Percentiles rank a stretch among this genome's conserved stretches.
These are phyloP conservation scores for Fusarium armeniacum DNA, from an alignment of 2,329 filamentous ascomycete genomes.

Conservation along the genomic window DNA sequence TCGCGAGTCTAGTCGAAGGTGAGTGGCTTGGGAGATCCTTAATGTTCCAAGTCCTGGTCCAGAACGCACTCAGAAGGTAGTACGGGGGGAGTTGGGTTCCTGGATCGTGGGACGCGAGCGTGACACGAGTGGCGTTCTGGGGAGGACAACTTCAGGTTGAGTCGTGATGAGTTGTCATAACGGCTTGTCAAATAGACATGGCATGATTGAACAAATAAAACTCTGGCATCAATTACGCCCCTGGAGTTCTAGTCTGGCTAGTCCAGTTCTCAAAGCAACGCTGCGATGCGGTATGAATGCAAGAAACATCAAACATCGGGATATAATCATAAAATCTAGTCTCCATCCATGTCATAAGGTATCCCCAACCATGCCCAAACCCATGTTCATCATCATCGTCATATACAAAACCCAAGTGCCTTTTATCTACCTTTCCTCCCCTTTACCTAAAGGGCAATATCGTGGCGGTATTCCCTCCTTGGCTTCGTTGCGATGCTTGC, in stretches of 20 bases:
- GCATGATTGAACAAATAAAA: neutral
- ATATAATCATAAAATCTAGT: conserved; percentile 48
- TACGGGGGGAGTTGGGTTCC: conserved; percentile 29
- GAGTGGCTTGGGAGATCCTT: conserved; percentile 25
- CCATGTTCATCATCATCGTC: conserved; percentile 43
- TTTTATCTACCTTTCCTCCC: conserved; percentile 14
- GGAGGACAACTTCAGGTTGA: conserved; percentile 28
- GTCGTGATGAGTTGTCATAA: conserved; percentile 1
- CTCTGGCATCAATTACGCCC: neutral
- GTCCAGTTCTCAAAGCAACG: neutral
- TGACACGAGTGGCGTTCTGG: conserved; percentile 23
- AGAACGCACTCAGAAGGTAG: conserved; percentile 16
- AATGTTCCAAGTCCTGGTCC: conserved; percentile 35
- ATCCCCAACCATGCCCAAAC: conserved; percentile 31
- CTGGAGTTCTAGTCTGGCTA: neutral
- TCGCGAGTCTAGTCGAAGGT: conserved; percentile 27
- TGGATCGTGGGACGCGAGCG: conserved; percentile 43
- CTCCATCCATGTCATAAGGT: conserved; percentile 44
- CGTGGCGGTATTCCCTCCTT: conserved; percentile 51
- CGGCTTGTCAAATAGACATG: neutral
- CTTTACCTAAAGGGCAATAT: conserved; percentile 55
- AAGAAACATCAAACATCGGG: conserved; percentile 33
- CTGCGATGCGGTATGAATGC: neutral
- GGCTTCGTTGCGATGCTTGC: conserved; percentile 53
- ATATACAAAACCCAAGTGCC: conserved; percentile 27